Evolutionary conservation across 2,329 filamentous ascomycete species (phyloP), one percentile per base, ranked within the genome.

Genomic region (Phyllosticta citribraziliensis): DNA sequence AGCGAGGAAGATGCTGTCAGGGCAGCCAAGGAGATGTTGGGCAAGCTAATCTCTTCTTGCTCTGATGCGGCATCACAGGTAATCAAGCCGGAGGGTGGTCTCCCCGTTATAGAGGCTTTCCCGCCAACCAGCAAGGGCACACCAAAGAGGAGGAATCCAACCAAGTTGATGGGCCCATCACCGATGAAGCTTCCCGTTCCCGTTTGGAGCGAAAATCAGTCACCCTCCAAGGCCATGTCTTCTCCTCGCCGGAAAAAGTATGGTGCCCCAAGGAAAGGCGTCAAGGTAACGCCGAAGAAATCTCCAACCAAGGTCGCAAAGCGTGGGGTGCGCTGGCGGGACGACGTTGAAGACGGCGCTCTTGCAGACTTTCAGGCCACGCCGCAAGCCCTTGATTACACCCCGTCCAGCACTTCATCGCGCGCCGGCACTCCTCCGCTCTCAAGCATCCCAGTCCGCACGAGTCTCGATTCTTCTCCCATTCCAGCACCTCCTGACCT

Each of bases 331-430:
- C 84, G 93, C 65, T 99, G 94, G 94, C 86, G 90, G 62, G 91
- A 96, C 68, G 94, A 97, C 68, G 90, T 87, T 2, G 88, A 95
- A 69, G 85, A 93, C 57, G 92, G 91, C 24, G 86, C 87, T 0
- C 78, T 97, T 61, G 91, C 89, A 11, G 94, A 97, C 71, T 97
- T 93, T 70, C 89, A 93, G 70, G 90, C 91, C 75, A 97, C 93
- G 2, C 93, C 94, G 0, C 83, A 91, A 72, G 88, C 87, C 70
- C 73, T 82, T 9, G 78, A 83, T 17, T 79, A 79, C 2, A 82
- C 84, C 0, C 83, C 85, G 6, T 33, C 54, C 19, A 82, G 85
- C 56, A 73, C 64, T 24, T 83, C 82, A 17, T 80, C 82, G 27
- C 73, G 79, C 51, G 81, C 84, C 54, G 70, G 75, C 14, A 72